A percentile compares a stretch with the other conserved stretches of the same genome.
phyloP scores from a whole-genome alignment of 2,329 filamentous ascomycete species.

The Myriangium duriaei region DNA sequence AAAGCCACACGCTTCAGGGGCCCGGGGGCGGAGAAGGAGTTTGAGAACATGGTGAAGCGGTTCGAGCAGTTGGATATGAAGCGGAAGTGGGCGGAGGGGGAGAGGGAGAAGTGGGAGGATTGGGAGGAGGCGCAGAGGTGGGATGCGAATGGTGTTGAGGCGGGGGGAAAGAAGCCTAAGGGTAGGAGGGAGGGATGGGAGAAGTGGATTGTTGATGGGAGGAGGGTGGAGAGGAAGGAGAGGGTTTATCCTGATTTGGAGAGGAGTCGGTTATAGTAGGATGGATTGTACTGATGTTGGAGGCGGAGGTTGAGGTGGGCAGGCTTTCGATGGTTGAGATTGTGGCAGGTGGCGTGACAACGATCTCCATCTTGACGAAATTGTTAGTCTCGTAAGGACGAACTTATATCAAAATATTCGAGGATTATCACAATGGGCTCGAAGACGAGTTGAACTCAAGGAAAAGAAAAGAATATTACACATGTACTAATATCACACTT shows the following conservation, averaged over 20 bases:
- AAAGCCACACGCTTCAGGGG: slow-evolving; percentile 72
- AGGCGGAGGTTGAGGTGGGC: too few species aligned
- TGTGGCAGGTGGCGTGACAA: too few species aligned
- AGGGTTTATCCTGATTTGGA: not conserved
- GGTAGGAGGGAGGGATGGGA: not conserved
- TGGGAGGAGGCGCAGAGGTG: not conserved
- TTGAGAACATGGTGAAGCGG: slow-evolving; percentile 48
- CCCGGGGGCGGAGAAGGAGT: slow-evolving; percentile 47
- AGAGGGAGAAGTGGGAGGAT: slow-evolving; percentile 1
- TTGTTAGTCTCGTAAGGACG: too few species aligned
- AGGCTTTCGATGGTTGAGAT: too few species aligned
- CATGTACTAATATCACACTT: not conserved
- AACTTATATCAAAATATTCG: too few species aligned
- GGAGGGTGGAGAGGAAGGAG: not conserved
- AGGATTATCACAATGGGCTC: too few species aligned
- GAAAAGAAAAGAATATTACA: too few species aligned
- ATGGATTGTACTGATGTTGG: too few species aligned
- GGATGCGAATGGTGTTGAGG: not conserved
- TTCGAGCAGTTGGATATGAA: slow-evolving; percentile 25
- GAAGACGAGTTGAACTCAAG: too few species aligned
- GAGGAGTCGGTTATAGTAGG: not conserved
- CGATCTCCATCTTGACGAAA: too few species aligned
- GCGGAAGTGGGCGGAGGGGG: slow-evolving; percentile 16
- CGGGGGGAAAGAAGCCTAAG: not conserved
- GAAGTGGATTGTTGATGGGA: not conserved